Conservation (phyloP, 495 filamentous ascomycete species). For the Echria macrotheca region DNA sequence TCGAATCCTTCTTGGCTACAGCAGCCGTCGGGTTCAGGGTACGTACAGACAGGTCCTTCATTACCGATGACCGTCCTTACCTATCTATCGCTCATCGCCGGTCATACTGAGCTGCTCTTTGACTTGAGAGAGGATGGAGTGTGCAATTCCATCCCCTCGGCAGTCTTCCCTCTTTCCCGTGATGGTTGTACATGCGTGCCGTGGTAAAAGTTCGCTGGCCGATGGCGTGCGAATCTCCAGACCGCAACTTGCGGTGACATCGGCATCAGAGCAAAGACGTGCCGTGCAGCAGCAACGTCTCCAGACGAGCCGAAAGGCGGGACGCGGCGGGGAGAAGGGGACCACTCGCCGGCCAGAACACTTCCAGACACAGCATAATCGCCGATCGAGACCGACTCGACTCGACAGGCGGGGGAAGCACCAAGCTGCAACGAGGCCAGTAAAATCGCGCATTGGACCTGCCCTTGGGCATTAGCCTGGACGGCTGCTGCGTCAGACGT, state of each 20-base stretch:
- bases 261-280: slow-evolving; percentile 6
- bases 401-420: not conserved
- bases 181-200: no score
- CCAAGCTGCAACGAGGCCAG: slow-evolving; percentile 3
- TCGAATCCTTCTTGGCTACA: not conserved
- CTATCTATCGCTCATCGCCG: no score
- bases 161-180: no score
- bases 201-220: no score
- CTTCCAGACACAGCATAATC: slow-evolving; percentile 4
- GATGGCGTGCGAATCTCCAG: slow-evolving; percentile 15
- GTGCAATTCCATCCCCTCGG: no score
- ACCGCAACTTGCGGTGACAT: slow-evolving; percentile 21
- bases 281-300: slow-evolving; percentile 1
- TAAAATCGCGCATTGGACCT: slow-evolving; percentile 28
- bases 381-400: slow-evolving; percentile 6
- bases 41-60: not conserved
- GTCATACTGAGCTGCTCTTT: no score
- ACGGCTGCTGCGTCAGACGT: slow-evolving; percentile 18
- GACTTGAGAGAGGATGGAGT: no score
- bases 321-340: slow-evolving; percentile 4
- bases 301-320: slow-evolving; percentile 7
- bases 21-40: not conserved
- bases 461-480: not conserved
- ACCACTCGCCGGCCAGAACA: slow-evolving; percentile 1
- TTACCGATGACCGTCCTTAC: not conserved